Conservation (phyloP, 192 early-diverging fungal genomes). For the Rhizophlyctis rosea region DNA sequence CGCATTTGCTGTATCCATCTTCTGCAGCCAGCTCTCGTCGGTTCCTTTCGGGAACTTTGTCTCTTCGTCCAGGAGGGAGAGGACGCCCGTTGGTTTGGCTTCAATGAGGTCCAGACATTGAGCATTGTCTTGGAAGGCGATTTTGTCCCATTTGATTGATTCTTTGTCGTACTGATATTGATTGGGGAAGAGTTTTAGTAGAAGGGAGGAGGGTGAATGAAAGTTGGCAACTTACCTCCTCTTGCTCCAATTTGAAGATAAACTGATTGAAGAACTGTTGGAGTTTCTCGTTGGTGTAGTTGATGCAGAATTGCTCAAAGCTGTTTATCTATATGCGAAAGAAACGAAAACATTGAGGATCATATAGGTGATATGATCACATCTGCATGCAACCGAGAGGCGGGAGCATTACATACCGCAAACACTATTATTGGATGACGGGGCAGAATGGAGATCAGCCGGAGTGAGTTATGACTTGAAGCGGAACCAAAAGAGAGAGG, state of each 20-base stretch:
- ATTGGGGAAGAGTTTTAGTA: slow-evolving; percentile 4
- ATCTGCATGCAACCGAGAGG: too few relatives aligned
- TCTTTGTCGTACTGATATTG: slow-evolving; percentile 52
- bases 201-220: not conserved
- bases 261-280: slow-evolving; percentile 58
- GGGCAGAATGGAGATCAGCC: too few relatives aligned
- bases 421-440: too few relatives aligned
- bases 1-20: slow-evolving; percentile 33
- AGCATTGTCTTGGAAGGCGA: slow-evolving; percentile 50
- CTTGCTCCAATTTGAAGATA: slow-evolving; percentile 59
- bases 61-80: slow-evolving; percentile 55
- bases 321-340: slow-evolving; percentile 57
- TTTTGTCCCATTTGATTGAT: slow-evolving; percentile 54
- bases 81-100: slow-evolving; percentile 49
- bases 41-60: slow-evolving; percentile 55
- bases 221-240: slow-evolving; percentile 34
- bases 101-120: slow-evolving; percentile 53
- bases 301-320: slow-evolving; percentile 59
- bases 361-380: too few relatives aligned
- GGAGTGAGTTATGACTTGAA: too few relatives aligned
- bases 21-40: slow-evolving; percentile 50
- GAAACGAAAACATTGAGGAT: too few relatives aligned
- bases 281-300: slow-evolving; percentile 52
- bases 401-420: too few relatives aligned
- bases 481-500: too few relatives aligned